Evolutionary conservation across 495 filamentous ascomycete genomes (phyloP), one percentile per base, ranked within the genome.

Genomic region (Penicillium samsonianum): DNA sequence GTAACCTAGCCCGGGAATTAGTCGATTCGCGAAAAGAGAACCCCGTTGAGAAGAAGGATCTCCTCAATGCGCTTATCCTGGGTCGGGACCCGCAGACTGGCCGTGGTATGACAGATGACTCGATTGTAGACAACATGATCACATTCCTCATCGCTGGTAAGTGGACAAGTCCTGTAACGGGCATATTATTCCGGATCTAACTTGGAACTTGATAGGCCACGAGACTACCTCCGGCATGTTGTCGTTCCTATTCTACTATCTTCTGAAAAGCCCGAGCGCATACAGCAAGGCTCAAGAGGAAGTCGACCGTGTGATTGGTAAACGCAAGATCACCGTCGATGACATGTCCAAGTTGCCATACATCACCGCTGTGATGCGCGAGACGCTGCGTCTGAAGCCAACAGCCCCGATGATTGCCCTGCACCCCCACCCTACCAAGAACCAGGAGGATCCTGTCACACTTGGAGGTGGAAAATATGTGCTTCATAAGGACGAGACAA

Each of bases 71-170:
- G 7, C 85, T 93, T 82, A 70, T 93, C 42, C 73, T 83, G 10
- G 86, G 86, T 17, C 80, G 77, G 0, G 89, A 89, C 69, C 76
- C 81, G 9, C 81, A 84, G 71, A 90, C 87, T 1, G 88, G 88
- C 1, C 67, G 83, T 50, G 80, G 80, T 16, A 75, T 91, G 65
- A 77, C 69, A 1, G 83, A 88, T 48, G 67, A 78, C 5, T 83
- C 76, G 46, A 87, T 90, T 62, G 76, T 85, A 22, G 76, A 87
- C 63, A 89, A 91, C 61, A 81, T 90, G 73, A 84, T 88, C 46
- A 90, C 87, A 0, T 90, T 90, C 61, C 67, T 90, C 60, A 84
- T 88, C 65, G 86, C 84, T 23, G 63, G 64, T 67, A 64, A 22
- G 66, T 58, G 12, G 28, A 2, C n/a, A n/a, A n/a, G 3, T 31